Percentiles rank a stretch among this genome's conserved stretches.
phyloP scores from a whole-genome alignment of 257 asterid species.

The Cinchona pubescens region DNA sequence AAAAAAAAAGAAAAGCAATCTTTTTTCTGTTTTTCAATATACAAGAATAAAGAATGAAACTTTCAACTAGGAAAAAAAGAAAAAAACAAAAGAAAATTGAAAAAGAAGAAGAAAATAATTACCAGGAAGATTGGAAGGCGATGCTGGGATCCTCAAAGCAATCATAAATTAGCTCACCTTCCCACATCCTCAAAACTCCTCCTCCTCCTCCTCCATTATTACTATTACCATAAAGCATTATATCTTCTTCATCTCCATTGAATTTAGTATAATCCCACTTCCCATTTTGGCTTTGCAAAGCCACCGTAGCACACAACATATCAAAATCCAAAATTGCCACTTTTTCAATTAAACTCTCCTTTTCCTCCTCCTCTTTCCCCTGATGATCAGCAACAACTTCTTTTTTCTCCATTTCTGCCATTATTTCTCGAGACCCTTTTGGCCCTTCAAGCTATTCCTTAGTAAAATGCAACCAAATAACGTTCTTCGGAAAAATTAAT shows the following conservation, averaged over 20 bases:
- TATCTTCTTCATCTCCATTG: constrained; percentile 33
- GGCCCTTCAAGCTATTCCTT: not conserved
- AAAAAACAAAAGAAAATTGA: not conserved
- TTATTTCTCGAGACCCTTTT: constrained; percentile 12
- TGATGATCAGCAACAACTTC: constrained; percentile 19
- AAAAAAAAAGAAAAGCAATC: not conserved
- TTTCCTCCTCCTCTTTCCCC: constrained; percentile 38
- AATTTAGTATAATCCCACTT: constrained; percentile 64
- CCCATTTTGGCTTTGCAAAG: constrained; percentile 70
- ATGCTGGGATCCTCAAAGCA: constrained; percentile 67
- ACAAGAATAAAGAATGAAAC: not conserved
- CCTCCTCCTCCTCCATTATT: too few relatives aligned
- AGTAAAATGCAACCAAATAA: not conserved
- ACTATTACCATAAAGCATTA: constrained; percentile 32
- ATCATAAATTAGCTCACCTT: constrained; percentile 76
- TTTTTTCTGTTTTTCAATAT: not conserved
- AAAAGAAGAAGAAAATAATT: constrained; percentile 3
- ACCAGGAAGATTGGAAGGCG: constrained; percentile 86
- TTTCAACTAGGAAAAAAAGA: not conserved
- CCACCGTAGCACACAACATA: constrained; percentile 83
- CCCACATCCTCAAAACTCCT: constrained; percentile 92
- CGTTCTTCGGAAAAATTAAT: not conserved
- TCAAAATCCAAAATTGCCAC: constrained; percentile 78
- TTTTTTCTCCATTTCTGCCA: constrained; percentile 40
- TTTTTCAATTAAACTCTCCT: constrained; percentile 50